Percentiles rank a stretch among this genome's conserved stretches.
These are phyloP conservation scores for Apostasia ramifera DNA, from an alignment of 106 monocot species.

Conservation along the genomic window DNA sequence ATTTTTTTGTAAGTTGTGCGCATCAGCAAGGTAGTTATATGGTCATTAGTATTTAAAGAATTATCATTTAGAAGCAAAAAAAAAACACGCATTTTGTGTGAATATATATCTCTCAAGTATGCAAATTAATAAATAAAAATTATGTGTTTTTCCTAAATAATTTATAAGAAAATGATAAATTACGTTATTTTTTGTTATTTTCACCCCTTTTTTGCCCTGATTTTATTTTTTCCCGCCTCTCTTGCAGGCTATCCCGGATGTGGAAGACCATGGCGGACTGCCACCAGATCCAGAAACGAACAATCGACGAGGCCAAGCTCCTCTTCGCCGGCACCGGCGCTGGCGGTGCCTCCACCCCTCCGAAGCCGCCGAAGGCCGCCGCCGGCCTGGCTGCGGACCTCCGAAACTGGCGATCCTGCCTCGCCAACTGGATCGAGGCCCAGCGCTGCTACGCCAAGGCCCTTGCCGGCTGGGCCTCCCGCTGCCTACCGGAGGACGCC, in stretches of 20 bases:
- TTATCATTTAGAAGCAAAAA: no score
- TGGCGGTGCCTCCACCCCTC: conserved; percentile 1
- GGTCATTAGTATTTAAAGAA: no score
- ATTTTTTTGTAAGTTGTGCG: no score
- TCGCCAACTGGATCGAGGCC: conserved; percentile 47
- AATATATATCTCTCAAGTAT: no score
- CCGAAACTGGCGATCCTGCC: conserved; percentile 36
- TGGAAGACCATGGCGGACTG: conserved; percentile 80
- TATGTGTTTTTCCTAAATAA: no score
- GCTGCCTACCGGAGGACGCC: conserved; percentile 24
- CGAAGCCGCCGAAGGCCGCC: conserved; percentile 27
- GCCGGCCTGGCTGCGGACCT: conserved; percentile 57
- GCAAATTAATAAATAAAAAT: no score
- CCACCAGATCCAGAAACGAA: conserved; percentile 66
- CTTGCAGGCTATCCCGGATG: conserved; percentile 69
- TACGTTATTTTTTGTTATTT: no score
- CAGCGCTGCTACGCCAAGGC: conserved; percentile 62
- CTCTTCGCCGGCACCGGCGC: conserved; percentile 23
- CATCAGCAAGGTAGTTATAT: no score
- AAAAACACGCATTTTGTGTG: no score
- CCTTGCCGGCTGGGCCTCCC: conserved; percentile 62
- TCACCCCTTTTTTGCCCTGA: no score
- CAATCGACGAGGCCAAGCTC: conserved; percentile 77
- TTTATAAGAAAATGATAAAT: no score
- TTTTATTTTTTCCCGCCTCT: not conserved